Evolutionary conservation across 2,329 filamentous ascomycete species (phyloP), one percentile per base, ranked within the genome.

Genomic region (Tothia fuscella): DNA sequence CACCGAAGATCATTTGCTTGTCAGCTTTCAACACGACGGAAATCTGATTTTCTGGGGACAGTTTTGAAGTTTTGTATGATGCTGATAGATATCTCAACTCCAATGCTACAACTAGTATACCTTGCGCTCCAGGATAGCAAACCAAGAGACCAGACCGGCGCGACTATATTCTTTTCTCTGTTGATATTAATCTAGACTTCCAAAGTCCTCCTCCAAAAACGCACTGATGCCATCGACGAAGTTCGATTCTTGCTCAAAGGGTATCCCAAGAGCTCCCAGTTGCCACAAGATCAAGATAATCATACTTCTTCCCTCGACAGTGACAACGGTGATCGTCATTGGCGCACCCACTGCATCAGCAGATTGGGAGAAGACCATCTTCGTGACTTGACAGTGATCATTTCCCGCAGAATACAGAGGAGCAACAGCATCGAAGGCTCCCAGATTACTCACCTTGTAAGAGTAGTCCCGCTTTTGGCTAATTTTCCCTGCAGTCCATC

Each of bases 361-460:
- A 20, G 35, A 16, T 26, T 38, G 35, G 12, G 35, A 20, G 20
- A 38, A 38, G 12, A 24, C 35, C 35, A 38, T 22, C 16, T 38
- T 38, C 10, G 20, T 38, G 16, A 38, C 16, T 12, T 22, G 6
- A 12, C 6, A 6, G 20, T n/a, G n/a, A n/a, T 16, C 35, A 6
- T 16, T 20, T 25, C 10, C 25, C 35, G 20, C 12, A 6, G 9
- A 9, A 6, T 38, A 9, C 25, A 9, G 7, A 38, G 9, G 6
- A 10, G 12, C 16, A 10, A 6, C 35, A 19, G 12, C 19, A 7
- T 21, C 20, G 21, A 38, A 38, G 16, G 10, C 10, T 14, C 35
- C 35, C 12, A 38, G 10, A 25, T 38, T 38, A 19, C 35, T 38
- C 6, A 38, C 19, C 20, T 38, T 21, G 16, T 7, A 38, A 10